Base-by-base conservation (phyloP, 1,284 basidiomycete genomes). In the Jaminaea rosea region DNA sequence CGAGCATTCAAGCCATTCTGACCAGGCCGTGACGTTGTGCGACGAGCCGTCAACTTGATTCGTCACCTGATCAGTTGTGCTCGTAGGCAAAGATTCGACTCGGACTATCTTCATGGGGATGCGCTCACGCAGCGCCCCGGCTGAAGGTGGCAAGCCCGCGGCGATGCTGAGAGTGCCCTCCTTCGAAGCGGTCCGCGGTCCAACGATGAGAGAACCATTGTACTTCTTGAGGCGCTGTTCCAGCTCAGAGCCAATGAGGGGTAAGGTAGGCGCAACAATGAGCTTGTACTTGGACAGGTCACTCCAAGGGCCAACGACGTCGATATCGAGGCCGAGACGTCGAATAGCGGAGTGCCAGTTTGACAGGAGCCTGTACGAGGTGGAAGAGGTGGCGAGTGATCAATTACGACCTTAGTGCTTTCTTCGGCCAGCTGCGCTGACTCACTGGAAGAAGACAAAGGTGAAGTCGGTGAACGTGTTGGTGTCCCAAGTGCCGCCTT, bases 1-100 rank as follows among this genome's bases (percentile, higher is more conserved):
- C 6, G 50, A 42, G 50, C 62, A 63, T 31, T 62, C 54, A 49
- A 63, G 54, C 62, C 62, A 63, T 26, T 63, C 62, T 27, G 54
- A 50, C 62, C 62, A 63, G 21, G 54, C 52, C 7, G 49, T 52
- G 10, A 62, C 55, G 49, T 53, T 51, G 54, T 62, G 62, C 46
- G 53, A 39, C 34, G 50, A 8, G 19, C 53, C 60, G 7, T 24
- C 57, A 26, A 49, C 44, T 44, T 54, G 53, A 49, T 57, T 53
- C 7, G 55, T 55, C 9, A 41, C 34, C 17, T 44, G 8, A 17
- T 49, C 47, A 21, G 17, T 29, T 21, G 31, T n/a, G 17, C 29
- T 29, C 23, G 15, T 24, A 28, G 44, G 49, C 26, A 50, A 42
- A 32, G 47, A 49, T 47, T 63, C 62, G 32, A 61, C 58, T 3